Evolutionary conservation across 1,284 basidiomycete genomes (phyloP), one percentile per base, ranked within the genome.

Genomic region (Mycosarcoma maydis): DNA sequence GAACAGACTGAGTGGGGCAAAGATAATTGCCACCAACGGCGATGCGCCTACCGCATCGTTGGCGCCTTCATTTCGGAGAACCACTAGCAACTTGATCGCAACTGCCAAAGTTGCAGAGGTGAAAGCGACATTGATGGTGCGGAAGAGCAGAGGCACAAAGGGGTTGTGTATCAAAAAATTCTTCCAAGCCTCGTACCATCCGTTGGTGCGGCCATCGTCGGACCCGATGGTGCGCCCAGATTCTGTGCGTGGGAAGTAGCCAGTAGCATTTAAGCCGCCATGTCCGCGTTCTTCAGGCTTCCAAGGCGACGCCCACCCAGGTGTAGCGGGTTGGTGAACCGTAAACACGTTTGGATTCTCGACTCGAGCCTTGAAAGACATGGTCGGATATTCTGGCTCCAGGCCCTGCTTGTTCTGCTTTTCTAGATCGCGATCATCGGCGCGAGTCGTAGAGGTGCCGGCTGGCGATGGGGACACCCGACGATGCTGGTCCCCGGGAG

Each of bases 11-110:
- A 91, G 83, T 8, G 92, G 90, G 6, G 90, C 89, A 79, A 93
- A 92, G 48, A 94, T 89, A 73, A 95, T 91, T 49, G 92, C 89
- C 19, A 94, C 86, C 4, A 90, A 88, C 17, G 92, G 94, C 66
- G 55, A 92, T 62, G 89, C 88, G 19, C 93, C 93, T 20, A 94
- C 85, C 4, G 88, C 87, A 23, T 91, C 90, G 81, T 86, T 85
- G 20, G 88, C 84, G 43, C 83, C 69, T 68, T 86, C 82, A 0
- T 80, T 76, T 32, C 79, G 75, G 80, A 94, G 91, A 29, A 86
- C 78, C 14, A 82, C 71, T 40, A 90, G 87, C 76, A 94, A 90
- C 47, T 86, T 87, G 62, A 92, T 88, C 2, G 92, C 91, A 37
- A 94, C 85, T 0, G 87, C 92, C 32, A 95, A 86, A 1, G 91